phyloP scores from a whole-genome alignment of 495 filamentous ascomycete species.

The Annulohypoxylon maeteangense region DNA sequence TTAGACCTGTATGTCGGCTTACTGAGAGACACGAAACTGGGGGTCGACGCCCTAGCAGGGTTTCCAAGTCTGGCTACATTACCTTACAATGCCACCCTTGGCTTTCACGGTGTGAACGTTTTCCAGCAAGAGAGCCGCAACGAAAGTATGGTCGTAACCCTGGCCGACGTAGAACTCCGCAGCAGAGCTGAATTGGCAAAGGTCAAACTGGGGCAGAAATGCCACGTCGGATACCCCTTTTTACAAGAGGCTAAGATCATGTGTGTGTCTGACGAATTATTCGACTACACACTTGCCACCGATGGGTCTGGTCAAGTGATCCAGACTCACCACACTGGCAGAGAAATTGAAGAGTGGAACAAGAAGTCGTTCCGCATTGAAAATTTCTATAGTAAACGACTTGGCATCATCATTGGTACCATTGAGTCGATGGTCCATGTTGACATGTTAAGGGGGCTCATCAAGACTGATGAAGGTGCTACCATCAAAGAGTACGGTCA shows the following conservation, averaged over 20 bases:
- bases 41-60: slow-evolving; percentile 82
- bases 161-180: slow-evolving; percentile 76
- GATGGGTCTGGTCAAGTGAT: slow-evolving; percentile 69
- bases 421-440: slow-evolving; percentile 93
- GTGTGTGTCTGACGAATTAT: slow-evolving; percentile 91
- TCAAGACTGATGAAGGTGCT: slow-evolving; percentile 89
- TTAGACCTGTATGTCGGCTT: slow-evolving; percentile 86
- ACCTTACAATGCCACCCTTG: slow-evolving; percentile 79
- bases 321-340: slow-evolving; percentile 74
- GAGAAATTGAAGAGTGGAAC: slow-evolving; percentile 82
- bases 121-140: slow-evolving; percentile 97
- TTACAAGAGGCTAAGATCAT: slow-evolving; percentile 91
- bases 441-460: slow-evolving; percentile 89
- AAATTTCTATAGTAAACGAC: slow-evolving; percentile 83
- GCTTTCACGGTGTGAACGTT: slow-evolving; percentile 92
- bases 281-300: slow-evolving; percentile 80
- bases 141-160: slow-evolving; percentile 92
- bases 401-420: slow-evolving; percentile 85
- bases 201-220: slow-evolving; percentile 80
- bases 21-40: slow-evolving; percentile 86
- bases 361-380: slow-evolving; percentile 88
- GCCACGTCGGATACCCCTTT: slow-evolving; percentile 95
- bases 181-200: slow-evolving; percentile 78
- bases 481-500: slow-evolving; percentile 92
- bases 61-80: slow-evolving; percentile 91